Evolutionary conservation across 805 yeast genomes (phyloP).

Genomic region (Candida koratica): DNA sequence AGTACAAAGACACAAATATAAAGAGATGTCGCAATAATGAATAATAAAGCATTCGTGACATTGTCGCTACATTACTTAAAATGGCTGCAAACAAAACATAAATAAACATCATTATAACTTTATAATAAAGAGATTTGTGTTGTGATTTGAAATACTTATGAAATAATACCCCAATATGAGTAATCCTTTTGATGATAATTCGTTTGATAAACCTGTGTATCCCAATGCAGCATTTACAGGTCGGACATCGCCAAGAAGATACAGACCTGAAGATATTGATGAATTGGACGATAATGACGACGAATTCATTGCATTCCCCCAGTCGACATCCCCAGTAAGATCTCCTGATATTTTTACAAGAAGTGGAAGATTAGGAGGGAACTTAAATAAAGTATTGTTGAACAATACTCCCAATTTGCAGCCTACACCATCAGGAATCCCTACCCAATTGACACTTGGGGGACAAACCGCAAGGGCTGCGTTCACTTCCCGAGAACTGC

Average conservation of each 20-base stretch:
- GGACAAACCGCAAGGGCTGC: conserved; percentile 57
- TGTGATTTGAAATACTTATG: conserved; percentile 1
- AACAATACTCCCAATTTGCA: conserved; percentile 26
- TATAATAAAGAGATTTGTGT: conserved; percentile 2
- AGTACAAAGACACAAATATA: too few relatives aligned
- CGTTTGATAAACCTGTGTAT: conserved; percentile 30
- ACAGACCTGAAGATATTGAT: conserved; percentile 22
- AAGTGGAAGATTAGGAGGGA: conserved; percentile 23
- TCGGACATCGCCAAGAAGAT: conserved; percentile 35
- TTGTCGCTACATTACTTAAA: conserved; percentile 4
- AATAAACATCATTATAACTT: conserved; percentile 7
- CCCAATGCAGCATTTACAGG: conserved; percentile 41
- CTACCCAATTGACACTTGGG: conserved; percentile 32
- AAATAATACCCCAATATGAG: conserved; percentile 19
- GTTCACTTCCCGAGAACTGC: conserved; percentile 68
- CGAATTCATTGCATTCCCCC: conserved; percentile 30
- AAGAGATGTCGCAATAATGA: too few relatives aligned
- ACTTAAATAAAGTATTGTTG: conserved; percentile 18
- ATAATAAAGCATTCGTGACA: too few relatives aligned
- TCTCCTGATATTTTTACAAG: conserved; percentile 44
- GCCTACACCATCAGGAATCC: conserved; percentile 18
- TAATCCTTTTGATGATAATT: conserved; percentile 32
- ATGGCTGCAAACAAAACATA: conserved; percentile 10
- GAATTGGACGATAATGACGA: conserved; percentile 23
- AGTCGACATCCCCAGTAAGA: conserved; percentile 17